Base-by-base conservation (phyloP, 2,329 filamentous ascomycete genomes). In the Penicillium corylophilum region DNA sequence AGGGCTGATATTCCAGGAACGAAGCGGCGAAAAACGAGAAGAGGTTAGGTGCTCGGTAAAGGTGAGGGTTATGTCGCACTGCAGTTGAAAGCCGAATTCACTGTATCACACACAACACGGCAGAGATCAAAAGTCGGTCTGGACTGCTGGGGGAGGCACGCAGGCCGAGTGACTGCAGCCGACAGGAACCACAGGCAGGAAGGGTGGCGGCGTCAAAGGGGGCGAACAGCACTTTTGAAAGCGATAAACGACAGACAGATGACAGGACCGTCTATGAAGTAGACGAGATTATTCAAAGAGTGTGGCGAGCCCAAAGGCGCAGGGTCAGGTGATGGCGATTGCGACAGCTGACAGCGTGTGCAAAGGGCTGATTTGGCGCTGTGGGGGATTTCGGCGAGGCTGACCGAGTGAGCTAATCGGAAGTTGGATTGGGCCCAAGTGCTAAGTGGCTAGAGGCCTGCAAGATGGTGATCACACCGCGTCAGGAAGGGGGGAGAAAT, bases 71-170 rank as follows among this genome's bases (percentile, higher is more conserved):
- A 63, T 57, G 66, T 67, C 57, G 58, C 59, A 69, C 66, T 55
- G 59, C 65, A 59, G 65, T 65, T 61, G 59, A 60, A 56, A 60
- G 59, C 56, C 60, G 53, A 64, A 66, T 65, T 61, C 55, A 61
- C 58, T 54, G 68, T 70, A 67, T 68, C 64, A 68, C 53, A 46
- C 50, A 53, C 40, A 42, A 38, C 33, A 43, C 47, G 18, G 36
- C 61, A 60, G 57, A 20, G 59, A 49, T 51, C 64, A 70, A 70
- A 70, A 64, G 68, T 70, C 67, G 68, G 67, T 69, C 67, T 69
- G 59, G 63, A 57, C 31, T 50, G 53, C 56, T 61, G 44, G 38
- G 43, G 60, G 18, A 55, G 56, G 54, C 46, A 58, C 57, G 48
- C 56, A 51, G 44, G 57, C 51, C 54, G 58, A 57, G 54, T 36